These are phyloP conservation scores for Pseudogymnoascus sp. DNA, from an alignment of 2,329 filamentous ascomycete genomes.

Conservation along the genomic window DNA sequence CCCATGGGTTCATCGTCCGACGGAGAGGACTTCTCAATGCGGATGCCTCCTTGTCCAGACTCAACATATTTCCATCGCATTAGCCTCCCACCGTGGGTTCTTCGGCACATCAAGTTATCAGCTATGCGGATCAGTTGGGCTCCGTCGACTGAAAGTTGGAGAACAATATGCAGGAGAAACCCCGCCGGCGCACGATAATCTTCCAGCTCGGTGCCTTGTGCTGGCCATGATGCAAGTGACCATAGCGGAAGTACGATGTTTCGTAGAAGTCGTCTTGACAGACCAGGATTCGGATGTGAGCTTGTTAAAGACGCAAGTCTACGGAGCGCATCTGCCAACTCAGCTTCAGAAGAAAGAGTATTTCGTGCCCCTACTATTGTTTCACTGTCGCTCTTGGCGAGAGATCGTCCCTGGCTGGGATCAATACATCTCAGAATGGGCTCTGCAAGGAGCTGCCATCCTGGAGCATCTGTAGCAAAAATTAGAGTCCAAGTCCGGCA, in stretches of 20 bases:
- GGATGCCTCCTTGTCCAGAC: constrained; percentile 39
- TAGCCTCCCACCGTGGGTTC: constrained; percentile 29
- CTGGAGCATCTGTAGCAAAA: constrained; percentile 37
- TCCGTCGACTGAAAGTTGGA: constrained; percentile 46
- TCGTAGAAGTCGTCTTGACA: constrained; percentile 52
- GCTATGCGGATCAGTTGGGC: constrained; percentile 43
- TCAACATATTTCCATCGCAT: constrained; percentile 45
- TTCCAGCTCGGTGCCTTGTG: constrained; percentile 27
- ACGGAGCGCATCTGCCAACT: constrained; percentile 43
- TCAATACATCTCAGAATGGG: constrained; percentile 48
- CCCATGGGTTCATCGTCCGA: constrained; percentile 8
- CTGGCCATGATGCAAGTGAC: constrained; percentile 47
- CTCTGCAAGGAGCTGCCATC: constrained; percentile 54
- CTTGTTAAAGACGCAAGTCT: constrained; percentile 48
- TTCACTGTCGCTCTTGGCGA: constrained; percentile 13
- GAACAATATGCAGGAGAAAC: constrained; percentile 45
- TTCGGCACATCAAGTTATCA: constrained; percentile 47
- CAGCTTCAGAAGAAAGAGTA: constrained; percentile 38
- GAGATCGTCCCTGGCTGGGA: constrained; percentile 22
- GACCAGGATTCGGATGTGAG: constrained; percentile 58
- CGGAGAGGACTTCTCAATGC: constrained; percentile 33
- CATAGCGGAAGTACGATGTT: constrained; percentile 55
- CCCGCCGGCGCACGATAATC: constrained; percentile 38
- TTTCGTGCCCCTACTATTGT: constrained; percentile 34
- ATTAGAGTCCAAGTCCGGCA: constrained; percentile 7